Conservation (phyloP, 1,284 basidiomycete species). For the Ustilago vetiveriae region DNA sequence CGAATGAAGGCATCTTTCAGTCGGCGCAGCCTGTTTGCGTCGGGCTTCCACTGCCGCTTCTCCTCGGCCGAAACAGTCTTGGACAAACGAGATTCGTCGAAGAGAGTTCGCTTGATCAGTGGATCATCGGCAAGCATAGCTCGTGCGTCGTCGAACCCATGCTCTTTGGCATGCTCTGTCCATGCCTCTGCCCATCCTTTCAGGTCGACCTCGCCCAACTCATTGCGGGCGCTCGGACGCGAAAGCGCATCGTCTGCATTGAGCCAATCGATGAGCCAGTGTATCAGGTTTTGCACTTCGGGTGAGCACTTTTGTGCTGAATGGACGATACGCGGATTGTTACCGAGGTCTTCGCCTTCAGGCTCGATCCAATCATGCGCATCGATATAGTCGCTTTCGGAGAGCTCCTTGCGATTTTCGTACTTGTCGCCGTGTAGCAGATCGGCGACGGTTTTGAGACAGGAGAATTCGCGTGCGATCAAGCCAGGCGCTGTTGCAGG, state of each 20-base stretch:
- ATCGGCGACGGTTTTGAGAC: constrained; percentile 3
- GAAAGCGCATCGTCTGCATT: neutral
- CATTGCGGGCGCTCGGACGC: neutral
- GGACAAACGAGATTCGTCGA: constrained; percentile 27
- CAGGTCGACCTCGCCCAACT: constrained; percentile 16
- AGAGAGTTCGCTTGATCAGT: constrained; percentile 29
- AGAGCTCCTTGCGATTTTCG: neutral
- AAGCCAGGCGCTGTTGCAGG: constrained; percentile 39
- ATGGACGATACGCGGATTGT: constrained; percentile 19
- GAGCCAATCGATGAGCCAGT: constrained; percentile 1
- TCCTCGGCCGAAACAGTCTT: neutral
- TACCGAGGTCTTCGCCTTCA: constrained; percentile 2
- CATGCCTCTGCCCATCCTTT: constrained; percentile 15
- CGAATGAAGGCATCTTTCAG: constrained; percentile 6
- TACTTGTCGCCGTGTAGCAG: neutral
- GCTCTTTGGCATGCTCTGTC: constrained; percentile 23
- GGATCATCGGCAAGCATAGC: constrained; percentile 35
- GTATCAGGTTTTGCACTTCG: constrained; percentile 10
- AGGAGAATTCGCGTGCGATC: constrained; percentile 5
- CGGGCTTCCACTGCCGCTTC: constrained; percentile 5
- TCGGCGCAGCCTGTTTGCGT: neutral
- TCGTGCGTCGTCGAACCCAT: constrained; percentile 30
- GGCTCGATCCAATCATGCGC: neutral
- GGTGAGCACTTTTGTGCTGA: constrained; percentile 23
- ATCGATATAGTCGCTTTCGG: constrained; percentile 1